phyloP scores from a whole-genome alignment of 352 stramenopile genomes.

The Phytophthora fragariaefolia region DNA sequence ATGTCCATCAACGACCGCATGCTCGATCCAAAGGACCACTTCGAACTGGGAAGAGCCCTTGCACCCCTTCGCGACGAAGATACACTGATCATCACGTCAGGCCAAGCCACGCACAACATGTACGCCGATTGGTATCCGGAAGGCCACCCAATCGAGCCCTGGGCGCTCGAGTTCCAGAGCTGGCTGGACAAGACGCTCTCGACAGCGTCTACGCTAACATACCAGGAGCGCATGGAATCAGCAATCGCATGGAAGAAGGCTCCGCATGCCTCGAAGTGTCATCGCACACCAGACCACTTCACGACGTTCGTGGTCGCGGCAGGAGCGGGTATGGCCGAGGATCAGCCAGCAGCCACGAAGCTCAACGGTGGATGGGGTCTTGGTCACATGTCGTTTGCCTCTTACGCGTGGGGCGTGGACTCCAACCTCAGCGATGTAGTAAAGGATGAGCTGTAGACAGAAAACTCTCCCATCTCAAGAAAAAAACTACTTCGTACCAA shows the following conservation, averaged over 20 bases:
- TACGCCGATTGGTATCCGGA: constrained; percentile 6
- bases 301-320: neutral
- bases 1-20: constrained; percentile 7
- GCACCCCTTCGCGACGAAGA: constrained; percentile 55
- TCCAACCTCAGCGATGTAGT: constrained; percentile 32
- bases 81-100: constrained; percentile 74
- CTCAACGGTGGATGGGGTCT: neutral
- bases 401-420: constrained; percentile 17
- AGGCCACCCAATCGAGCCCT: constrained; percentile 3
- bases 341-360: neutral
- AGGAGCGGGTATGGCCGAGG: neutral
- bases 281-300: neutral
- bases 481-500: neutral
- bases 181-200: neutral
- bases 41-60: neutral
- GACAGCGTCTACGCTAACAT: neutral
- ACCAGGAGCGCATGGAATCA: neutral
- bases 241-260: neutral
- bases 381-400: neutral
- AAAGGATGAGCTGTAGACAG: constrained; percentile 34
- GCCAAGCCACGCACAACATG: constrained; percentile 45
- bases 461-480: neutral
- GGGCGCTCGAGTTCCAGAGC: neutral
- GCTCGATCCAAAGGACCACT: neutral
- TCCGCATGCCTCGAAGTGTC: neutral